Conservation (phyloP, 2,329 filamentous ascomycete species). For the Phyllosticta ampelicida region DNA sequence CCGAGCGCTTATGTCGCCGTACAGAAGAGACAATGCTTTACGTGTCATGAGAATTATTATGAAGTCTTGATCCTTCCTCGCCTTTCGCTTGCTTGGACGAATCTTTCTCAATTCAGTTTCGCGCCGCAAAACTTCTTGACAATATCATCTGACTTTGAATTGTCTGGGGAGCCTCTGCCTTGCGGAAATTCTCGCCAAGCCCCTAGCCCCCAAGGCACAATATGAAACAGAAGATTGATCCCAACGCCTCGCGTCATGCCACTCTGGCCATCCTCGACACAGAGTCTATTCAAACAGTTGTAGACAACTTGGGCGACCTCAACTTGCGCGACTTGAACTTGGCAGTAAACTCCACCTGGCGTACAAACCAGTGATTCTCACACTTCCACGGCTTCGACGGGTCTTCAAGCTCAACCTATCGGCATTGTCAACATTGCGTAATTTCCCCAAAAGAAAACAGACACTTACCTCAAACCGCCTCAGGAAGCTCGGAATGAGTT, state of each 20-base stretch:
- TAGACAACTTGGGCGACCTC: slow-evolving; percentile 16
- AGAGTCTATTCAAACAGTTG: not conserved
- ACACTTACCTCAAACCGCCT: slow-evolving; percentile 48
- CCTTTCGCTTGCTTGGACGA: too few relatives aligned
- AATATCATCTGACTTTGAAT: too few relatives aligned
- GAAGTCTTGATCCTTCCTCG: too few relatives aligned
- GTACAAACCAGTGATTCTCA: slow-evolving; percentile 45
- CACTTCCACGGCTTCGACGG: slow-evolving; percentile 35
- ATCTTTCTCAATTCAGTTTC: too few relatives aligned
- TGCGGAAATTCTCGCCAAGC: not conserved
- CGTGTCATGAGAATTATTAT: too few relatives aligned
- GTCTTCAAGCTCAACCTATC: slow-evolving; percentile 30
- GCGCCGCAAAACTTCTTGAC: too few relatives aligned
- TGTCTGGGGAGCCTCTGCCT: too few relatives aligned
- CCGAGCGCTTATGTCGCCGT: too few relatives aligned
- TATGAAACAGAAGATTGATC: not conserved
- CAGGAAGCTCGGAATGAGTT: slow-evolving; percentile 46
- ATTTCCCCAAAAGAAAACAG: not conserved
- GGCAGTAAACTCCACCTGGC: slow-evolving; percentile 35
- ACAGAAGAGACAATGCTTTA: too few relatives aligned
- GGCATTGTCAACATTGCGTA: slow-evolving; percentile 6
- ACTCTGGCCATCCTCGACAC: not conserved
- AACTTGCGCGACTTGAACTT: slow-evolving; percentile 25
- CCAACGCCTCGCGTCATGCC: not conserved
- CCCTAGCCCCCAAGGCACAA: not conserved